Evolutionary conservation across 305 asterid species (phyloP).

Genomic region (Solanum hybrid): DNA sequence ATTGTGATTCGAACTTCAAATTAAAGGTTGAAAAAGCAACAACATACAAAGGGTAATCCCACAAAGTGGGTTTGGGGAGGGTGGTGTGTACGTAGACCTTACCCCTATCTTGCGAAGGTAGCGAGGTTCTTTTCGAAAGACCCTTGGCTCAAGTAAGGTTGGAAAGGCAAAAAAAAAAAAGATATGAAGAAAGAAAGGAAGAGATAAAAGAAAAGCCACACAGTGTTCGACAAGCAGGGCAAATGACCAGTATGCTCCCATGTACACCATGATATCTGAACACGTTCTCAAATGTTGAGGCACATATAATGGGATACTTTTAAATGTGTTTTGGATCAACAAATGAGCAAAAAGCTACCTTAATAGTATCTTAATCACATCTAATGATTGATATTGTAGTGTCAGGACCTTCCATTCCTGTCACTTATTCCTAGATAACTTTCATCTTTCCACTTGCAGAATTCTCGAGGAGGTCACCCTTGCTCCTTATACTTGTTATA

Average conservation of each 20-base stretch:
- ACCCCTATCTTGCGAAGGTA: no score
- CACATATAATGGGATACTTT: neutral
- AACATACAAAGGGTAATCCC: no score
- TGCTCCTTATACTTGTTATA: neutral
- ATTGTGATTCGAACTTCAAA: no score
- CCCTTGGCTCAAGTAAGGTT: no score
- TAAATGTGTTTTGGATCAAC: neutral
- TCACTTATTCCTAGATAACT: neutral
- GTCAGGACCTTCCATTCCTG: neutral
- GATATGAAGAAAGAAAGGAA: no score
- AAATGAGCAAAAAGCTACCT: neutral
- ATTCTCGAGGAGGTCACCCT: neutral
- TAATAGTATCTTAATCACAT: neutral
- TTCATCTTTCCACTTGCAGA: neutral
- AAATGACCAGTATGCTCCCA: neutral
- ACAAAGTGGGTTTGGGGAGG: no score
- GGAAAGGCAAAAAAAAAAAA: no score
- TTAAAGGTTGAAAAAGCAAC: no score
- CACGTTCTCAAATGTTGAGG: neutral
- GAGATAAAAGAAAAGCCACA: no score
- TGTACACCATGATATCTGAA: neutral
- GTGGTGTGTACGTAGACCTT: no score
- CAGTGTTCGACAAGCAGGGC: neutral
- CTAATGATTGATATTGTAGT: neutral
- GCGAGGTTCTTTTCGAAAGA: no score